A percentile compares a stretch with the other conserved stretches of the same genome.
These are phyloP conservation scores for Geotrichum ghanense DNA, from an alignment of 805 yeast genomes.

Conservation along the genomic window DNA sequence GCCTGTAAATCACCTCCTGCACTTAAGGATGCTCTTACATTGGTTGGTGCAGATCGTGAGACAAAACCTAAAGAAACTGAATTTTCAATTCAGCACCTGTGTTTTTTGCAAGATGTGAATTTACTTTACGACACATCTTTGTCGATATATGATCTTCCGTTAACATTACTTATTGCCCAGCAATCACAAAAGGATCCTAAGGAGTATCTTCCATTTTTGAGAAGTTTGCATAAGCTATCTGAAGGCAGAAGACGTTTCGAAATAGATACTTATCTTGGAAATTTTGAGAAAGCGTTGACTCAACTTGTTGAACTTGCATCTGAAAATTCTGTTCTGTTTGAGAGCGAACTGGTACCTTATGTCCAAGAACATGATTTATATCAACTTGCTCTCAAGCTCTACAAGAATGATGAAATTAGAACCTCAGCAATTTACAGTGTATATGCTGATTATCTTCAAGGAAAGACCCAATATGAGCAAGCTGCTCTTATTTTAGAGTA, in stretches of 20 bases:
- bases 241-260: slow-evolving; percentile 57
- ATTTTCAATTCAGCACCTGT: slow-evolving; percentile 65
- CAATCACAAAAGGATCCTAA: slow-evolving; percentile 97
- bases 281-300: slow-evolving; percentile 53
- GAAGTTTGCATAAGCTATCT: slow-evolving; percentile 56
- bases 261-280: slow-evolving; percentile 70
- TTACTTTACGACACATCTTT: slow-evolving; percentile 68
- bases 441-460: slow-evolving; percentile 53
- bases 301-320: slow-evolving; percentile 36
- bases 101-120: slow-evolving; percentile 86
- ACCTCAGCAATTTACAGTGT: slow-evolving; percentile 38
- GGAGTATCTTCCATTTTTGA: slow-evolving; percentile 89
- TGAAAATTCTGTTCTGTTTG: slow-evolving; percentile 21
- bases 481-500: slow-evolving; percentile 74
- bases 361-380: slow-evolving; percentile 61
- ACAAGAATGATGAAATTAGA: slow-evolving; percentile 43
- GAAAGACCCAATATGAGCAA: slow-evolving; percentile 49
- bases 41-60: slow-evolving; percentile 43
- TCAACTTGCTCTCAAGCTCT: slow-evolving; percentile 53
- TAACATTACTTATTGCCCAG: slow-evolving; percentile 80
- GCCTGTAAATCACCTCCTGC: slow-evolving; percentile 89
- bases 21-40: slow-evolving; percentile 55
- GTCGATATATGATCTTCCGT: slow-evolving; percentile 68
- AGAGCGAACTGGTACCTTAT: slow-evolving; percentile 54
- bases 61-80: slow-evolving; percentile 40